Conservation (phyloP, 257 asterid genomes). For the Datura wrightii region DNA sequence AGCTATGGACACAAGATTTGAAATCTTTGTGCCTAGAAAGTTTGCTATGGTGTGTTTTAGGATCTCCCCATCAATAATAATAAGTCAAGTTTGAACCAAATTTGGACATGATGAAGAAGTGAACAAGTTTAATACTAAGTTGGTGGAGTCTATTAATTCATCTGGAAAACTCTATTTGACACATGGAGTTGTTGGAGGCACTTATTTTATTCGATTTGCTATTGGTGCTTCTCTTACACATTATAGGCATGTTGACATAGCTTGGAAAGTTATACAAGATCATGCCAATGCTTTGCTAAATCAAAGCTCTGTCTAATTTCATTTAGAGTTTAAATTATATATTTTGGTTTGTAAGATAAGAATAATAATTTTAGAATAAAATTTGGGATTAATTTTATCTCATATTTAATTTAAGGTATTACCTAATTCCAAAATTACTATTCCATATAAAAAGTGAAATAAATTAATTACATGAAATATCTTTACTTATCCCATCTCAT, state of each 20-base stretch:
- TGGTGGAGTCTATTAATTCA: constrained; percentile 65
- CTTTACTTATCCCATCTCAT: too few species aligned
- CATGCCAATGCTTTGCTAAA: constrained; percentile 55
- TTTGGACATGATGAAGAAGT: constrained; percentile 46
- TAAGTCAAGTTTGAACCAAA: constrained; percentile 35
- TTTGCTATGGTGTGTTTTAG: constrained; percentile 79
- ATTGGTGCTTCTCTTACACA: constrained; percentile 71
- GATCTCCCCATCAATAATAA: constrained; percentile 49
- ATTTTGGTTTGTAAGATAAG: too few species aligned
- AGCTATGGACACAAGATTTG: constrained; percentile 72
- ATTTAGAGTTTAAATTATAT: background rate
- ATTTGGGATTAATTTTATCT: too few species aligned
- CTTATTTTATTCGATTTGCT: constrained; percentile 59
- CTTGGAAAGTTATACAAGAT: constrained; percentile 74
- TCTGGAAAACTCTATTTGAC: constrained; percentile 67
- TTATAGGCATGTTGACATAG: constrained; percentile 63
- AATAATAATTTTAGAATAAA: too few species aligned
- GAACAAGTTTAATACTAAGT: constrained; percentile 54
- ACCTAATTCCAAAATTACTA: too few species aligned
- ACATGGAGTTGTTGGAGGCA: constrained; percentile 75
- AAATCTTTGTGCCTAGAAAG: constrained; percentile 73
- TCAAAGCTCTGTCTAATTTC: background rate
- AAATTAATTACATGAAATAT: too few species aligned
- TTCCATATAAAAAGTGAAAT: too few species aligned
- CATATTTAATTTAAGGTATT: too few species aligned